These are phyloP conservation scores for Zizania palustris DNA, from an alignment of 202 grass and related monocot species.

Conservation along the genomic window DNA sequence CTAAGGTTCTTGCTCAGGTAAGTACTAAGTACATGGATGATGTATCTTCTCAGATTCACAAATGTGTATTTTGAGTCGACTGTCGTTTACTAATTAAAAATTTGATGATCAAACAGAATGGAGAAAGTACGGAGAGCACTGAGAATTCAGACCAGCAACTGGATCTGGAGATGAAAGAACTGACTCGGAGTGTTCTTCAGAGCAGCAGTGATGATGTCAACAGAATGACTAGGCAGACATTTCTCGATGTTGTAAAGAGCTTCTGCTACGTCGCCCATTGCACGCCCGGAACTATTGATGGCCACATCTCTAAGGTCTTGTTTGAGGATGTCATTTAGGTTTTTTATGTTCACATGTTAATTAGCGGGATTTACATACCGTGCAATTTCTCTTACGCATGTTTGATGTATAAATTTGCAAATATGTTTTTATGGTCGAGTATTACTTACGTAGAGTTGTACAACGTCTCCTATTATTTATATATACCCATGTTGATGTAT, in stretches of 20 bases:
- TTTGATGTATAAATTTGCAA: too few species aligned
- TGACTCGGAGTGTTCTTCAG: slow-evolving; percentile 21
- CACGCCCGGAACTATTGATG: not conserved
- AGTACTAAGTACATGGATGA: not conserved
- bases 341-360: too few species aligned
- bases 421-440: too few species aligned
- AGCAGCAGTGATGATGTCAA: not conserved
- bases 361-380: too few species aligned
- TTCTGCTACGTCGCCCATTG: slow-evolving; percentile 34
- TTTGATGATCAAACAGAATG: not conserved
- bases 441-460: too few species aligned
- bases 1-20: not conserved
- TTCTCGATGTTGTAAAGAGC: slow-evolving; percentile 32
- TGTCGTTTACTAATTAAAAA: too few species aligned
- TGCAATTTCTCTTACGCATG: too few species aligned
- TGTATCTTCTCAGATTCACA: not conserved
- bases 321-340: not conserved
- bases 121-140: not conserved
- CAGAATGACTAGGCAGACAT: slow-evolving; percentile 11
- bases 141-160: not conserved
- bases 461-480: too few species aligned
- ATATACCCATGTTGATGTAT: too few species aligned
- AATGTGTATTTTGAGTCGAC: not conserved
- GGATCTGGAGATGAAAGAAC: slow-evolving; percentile 7
- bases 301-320: slow-evolving; percentile 37